Base-by-base conservation (phyloP, 805 yeast genomes). In the Lipomyces yamanashiensis region DNA sequence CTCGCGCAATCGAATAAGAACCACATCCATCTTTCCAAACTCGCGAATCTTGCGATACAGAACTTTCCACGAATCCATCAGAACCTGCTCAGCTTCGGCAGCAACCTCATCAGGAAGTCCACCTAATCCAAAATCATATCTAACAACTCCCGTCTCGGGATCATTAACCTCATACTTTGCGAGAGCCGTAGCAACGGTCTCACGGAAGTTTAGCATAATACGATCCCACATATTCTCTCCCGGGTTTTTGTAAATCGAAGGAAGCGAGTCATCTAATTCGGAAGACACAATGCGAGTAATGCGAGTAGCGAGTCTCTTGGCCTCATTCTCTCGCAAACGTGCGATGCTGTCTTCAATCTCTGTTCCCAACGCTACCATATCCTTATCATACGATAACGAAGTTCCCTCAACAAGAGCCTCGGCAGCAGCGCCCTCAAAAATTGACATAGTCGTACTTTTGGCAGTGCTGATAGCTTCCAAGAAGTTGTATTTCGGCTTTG, bases 91-190 rank as follows among this genome's bases (percentile, higher is more conserved):
- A 8, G 77, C 74, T 0, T 84, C 80, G 1, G 72, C 70, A 1
- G 65, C 63, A 69, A 85, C 86, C 33, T 78, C 79, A 2, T 75
- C 80, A 0, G 69, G 73, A 19, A 53, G 55, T 6, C 68, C 79
- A 0, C 95, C 97, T 7, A 92, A 75, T 33, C 84, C 84, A 69
- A 91, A 89, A 71, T 90, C 92, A 68, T 76, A 81, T 17, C 21
- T 39, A 17, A 33, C 33, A 17, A 43, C 53, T 17, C 73, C 77
- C 7, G 67, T 69, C 45, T 63, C 54, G 8, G 47, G 61, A 10
- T 34, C 34, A 1, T 23, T 39, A 44, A 34, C 58, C 36, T 55
- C 56, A 28, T 15, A 64, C n/a, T 54, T 59, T 37, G 37, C 50
- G 4, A 54, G 61, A 23, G 60, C 51, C 0, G 72, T 75, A 1